Percentiles rank a stretch among this genome's conserved stretches.
phyloP scores from a whole-genome alignment of 345 rosid species.

The Eucalyptus cladocalyx region DNA sequence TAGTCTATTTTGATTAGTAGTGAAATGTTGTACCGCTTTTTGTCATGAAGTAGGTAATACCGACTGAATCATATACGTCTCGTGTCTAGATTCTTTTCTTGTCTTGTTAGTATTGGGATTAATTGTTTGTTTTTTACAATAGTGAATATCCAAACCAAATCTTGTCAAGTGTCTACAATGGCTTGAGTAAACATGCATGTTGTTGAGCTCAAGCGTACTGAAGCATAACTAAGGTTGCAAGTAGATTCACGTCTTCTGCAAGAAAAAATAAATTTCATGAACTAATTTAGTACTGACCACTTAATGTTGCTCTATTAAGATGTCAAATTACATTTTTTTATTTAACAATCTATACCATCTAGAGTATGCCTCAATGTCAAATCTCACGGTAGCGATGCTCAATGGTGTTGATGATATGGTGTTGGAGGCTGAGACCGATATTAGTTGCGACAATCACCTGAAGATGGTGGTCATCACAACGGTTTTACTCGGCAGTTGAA shows the following conservation, averaged over 20 bases:
- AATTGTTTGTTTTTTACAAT: no score
- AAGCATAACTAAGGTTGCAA: background rate
- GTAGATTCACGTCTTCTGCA: background rate
- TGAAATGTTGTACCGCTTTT: background rate
- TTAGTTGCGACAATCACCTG: background rate
- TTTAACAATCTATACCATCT: background rate
- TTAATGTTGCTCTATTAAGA: background rate
- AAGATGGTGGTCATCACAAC: background rate
- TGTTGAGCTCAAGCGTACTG: fast-evolving
- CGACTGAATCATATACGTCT: fast-evolving
- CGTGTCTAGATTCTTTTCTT: fast-evolving
- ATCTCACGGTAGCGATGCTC: background rate
- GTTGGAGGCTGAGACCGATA: fast-evolving
- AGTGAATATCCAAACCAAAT: background rate
- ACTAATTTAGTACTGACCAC: background rate
- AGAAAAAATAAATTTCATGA: background rate
- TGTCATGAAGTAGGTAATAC: background rate
- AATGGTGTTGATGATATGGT: background rate
- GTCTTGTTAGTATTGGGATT: background rate
- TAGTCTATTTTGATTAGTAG: background rate
- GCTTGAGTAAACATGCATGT: background rate
- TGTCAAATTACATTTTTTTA: background rate
- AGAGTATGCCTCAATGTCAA: background rate
- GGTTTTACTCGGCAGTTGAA: background rate
- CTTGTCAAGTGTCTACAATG: background rate